phyloP scores from a whole-genome alignment of 768 basidiomycete genomes.

The Calocera viscosa region DNA sequence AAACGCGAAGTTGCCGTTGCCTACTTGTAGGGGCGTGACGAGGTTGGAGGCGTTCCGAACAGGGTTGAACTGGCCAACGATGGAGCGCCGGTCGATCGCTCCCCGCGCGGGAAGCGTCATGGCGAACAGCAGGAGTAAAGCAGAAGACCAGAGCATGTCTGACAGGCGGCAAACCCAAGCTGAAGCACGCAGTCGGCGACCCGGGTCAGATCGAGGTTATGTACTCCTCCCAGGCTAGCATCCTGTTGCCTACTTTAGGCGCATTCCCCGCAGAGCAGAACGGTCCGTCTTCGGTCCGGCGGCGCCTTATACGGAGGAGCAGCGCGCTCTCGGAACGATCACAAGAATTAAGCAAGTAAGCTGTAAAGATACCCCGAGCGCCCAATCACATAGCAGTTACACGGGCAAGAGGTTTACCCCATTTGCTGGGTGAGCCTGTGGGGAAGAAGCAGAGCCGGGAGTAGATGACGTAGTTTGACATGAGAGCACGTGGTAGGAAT shows the following conservation, averaged over 20 bases:
- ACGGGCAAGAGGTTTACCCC: no score
- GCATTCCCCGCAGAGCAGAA: neutral
- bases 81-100: slow-evolving; percentile 33
- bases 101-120: neutral
- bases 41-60: slow-evolving; percentile 35
- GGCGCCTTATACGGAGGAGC: no score
- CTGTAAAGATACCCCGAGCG: no score
- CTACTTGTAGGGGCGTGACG: slow-evolving; percentile 45
- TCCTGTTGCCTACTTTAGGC: neutral
- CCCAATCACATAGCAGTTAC: no score
- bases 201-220: neutral
- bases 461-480: no score
- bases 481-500: no score
- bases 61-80: slow-evolving; percentile 43
- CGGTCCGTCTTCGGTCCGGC: neutral
- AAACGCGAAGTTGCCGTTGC: slow-evolving; percentile 52
- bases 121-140: neutral
- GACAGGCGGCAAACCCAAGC: neutral
- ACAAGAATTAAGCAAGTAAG: no score
- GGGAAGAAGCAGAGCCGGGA: no score
- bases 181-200: neutral
- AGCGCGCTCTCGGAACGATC: no score
- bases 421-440: no score
- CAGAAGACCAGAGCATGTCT: neutral
- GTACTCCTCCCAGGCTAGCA: neutral